Conservation (phyloP, 192 early-diverging fungal species). For the Gamsiella multidivaricata region DNA sequence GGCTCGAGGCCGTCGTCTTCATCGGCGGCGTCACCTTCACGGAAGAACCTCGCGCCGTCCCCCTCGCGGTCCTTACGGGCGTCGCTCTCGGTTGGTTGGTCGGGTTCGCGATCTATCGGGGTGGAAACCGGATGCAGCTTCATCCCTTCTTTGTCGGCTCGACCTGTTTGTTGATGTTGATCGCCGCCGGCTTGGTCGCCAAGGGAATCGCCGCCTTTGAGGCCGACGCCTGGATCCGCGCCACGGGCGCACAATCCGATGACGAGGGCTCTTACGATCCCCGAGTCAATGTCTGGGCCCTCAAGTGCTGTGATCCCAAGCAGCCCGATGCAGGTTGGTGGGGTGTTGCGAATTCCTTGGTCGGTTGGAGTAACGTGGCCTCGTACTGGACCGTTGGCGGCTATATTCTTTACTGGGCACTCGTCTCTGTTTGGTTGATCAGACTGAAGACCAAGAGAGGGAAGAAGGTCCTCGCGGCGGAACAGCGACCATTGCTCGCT, state of each 20-base stretch:
- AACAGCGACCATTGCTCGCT: conserved; percentile 76
- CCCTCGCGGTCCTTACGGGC: conserved; percentile 81
- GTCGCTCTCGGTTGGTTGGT: conserved; percentile 70
- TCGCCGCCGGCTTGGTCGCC: conserved; percentile 85
- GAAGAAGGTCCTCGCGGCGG: conserved; percentile 16
- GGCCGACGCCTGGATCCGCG: conserved; percentile 67
- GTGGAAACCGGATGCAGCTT: conserved; percentile 73
- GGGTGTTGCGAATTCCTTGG: conserved; percentile 77
- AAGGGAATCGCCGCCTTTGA: conserved; percentile 78
- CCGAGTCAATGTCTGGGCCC: conserved; percentile 65
- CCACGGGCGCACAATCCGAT: conserved; percentile 70
- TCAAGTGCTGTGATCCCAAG: conserved; percentile 73
- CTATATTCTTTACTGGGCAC: conserved; percentile 86
- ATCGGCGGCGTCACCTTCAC: conserved; percentile 84
- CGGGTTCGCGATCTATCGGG: conserved; percentile 79
- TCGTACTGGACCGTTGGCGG: conserved; percentile 54
- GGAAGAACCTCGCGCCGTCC: conserved; percentile 74
- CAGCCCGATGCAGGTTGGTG: conserved; percentile 62
- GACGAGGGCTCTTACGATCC: conserved; percentile 67
- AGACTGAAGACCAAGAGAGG: conserved; percentile 50
- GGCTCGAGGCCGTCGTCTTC: conserved; percentile 88
- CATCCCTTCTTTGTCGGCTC: conserved; percentile 83
- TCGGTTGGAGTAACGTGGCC: conserved; percentile 83
- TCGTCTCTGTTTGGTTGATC: conserved; percentile 62
- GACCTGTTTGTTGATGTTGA: conserved; percentile 77